phyloP scores from a whole-genome alignment of 768 basidiomycete genomes.

The Tricholoma flavovirens region DNA sequence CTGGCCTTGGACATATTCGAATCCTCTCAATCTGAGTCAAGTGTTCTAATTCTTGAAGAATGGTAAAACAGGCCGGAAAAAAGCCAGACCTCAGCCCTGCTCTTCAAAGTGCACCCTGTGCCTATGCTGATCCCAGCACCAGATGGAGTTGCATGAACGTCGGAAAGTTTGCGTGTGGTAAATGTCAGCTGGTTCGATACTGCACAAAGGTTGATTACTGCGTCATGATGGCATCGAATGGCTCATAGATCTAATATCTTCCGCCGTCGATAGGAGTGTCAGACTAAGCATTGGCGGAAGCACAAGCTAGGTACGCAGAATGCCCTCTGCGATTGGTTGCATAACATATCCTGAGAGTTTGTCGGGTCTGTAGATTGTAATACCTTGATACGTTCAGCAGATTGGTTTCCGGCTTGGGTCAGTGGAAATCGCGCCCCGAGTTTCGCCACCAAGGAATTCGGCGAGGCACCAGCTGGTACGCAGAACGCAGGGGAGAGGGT shows the following conservation, averaged over 20 bases:
- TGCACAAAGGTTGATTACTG: neutral
- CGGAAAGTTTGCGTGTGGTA: neutral
- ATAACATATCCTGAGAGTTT: too few species aligned
- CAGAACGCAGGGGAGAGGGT: neutral
- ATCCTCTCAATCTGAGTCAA: too few species aligned
- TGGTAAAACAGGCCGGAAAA: too few species aligned
- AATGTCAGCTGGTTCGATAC: neutral
- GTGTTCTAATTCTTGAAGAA: too few species aligned
- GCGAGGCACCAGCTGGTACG: neutral
- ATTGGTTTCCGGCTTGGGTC: neutral
- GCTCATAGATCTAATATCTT: neutral
- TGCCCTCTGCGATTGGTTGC: too few species aligned
- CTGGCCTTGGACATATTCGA: too few species aligned
- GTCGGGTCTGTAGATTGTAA: neutral
- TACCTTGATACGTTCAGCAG: neutral
- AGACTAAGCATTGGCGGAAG: neutral
- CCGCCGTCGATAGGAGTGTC: neutral
- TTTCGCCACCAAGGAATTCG: neutral
- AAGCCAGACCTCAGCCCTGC: too few species aligned
- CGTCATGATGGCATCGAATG: neutral
- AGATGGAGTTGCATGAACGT: neutral
- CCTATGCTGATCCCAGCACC: neutral
- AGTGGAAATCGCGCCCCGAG: neutral
- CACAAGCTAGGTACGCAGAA: neutral
- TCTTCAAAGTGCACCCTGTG: neutral